Percentiles rank a stretch among this genome's conserved stretches.
phyloP scores from a whole-genome alignment of 179 eudicot species.

The Silene coronaria region DNA sequence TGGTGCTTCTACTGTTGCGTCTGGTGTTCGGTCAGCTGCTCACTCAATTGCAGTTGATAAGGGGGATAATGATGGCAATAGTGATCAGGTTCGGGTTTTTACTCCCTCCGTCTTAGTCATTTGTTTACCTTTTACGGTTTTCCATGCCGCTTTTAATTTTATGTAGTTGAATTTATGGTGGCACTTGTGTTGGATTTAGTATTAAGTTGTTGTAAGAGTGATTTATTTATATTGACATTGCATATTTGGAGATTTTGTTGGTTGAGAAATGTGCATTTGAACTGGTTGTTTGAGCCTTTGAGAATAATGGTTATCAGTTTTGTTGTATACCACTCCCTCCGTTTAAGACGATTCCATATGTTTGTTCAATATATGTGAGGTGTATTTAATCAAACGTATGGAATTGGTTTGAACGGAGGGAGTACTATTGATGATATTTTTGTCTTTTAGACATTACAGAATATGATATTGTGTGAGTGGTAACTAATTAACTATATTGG shows the following conservation, averaged over 20 bases:
- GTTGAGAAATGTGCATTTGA: neutral
- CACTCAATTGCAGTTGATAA: constrained; percentile 62
- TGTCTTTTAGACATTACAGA: neutral
- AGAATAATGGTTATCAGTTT: neutral
- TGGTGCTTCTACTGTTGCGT: constrained; percentile 56
- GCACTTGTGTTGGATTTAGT: neutral
- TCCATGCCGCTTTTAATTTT: neutral
- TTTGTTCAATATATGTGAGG: too few relatives aligned
- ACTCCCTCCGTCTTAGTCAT: neutral
- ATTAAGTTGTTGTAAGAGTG: neutral
- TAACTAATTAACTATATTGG: neutral
- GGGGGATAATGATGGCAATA: constrained; percentile 49
- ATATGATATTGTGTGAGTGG: neutral
- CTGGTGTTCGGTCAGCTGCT: constrained; percentile 69
- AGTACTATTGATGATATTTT: neutral
- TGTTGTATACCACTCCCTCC: neutral
- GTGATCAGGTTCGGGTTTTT: constrained; percentile 53
- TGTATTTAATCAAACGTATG: too few relatives aligned
- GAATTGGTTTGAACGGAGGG: too few relatives aligned
- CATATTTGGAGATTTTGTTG: constrained; percentile 2
- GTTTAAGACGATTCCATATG: too few relatives aligned
- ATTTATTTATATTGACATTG: constrained; percentile 1
- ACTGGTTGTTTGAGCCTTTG: neutral
- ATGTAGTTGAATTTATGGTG: neutral
- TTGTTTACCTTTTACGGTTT: neutral